Evolutionary conservation across 2,329 filamentous ascomycete species (phyloP), one percentile per base, ranked within the genome.

Genomic region (Colletotrichum tropicicola): DNA sequence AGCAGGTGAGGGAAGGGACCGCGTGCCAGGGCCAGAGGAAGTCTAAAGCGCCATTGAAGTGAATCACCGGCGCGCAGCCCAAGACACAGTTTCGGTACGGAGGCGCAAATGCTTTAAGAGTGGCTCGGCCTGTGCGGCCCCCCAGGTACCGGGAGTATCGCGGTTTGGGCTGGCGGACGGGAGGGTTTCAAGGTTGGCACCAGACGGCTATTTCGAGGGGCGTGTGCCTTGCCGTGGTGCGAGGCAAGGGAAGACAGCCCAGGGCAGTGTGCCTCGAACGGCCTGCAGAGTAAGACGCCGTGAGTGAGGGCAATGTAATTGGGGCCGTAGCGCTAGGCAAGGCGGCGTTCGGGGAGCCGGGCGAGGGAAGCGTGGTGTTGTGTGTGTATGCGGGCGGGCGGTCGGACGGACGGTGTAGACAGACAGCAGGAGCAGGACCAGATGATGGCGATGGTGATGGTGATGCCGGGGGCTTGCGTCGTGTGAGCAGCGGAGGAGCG

Each of bases 21-120:
- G 61, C 61, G 57, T 65, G 57, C 61, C 61, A 61, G 57, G 32
- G 23, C 57, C 45, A 47, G 56, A 21, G 49, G 43, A 66, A 58
- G 45, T 56, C 35, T 66, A 66, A 64, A 64, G 59, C 59, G 59
- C 63, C 63, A 66, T 66, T 52, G 63, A 58, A 30, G 51, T 62
- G 51, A 64, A 64, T 58, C 58, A 58, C 51, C 59, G 63, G 63
- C 45, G 52, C 52, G 53, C 49, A 61, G 57, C 41, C 56, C 49
- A 65, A 65, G 61, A 65, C 56, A 65, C 61, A 61, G 61, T 61
- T 65, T 65, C 49, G 49, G 49, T 61, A 65, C 28, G 27, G 48
- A 60, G 61, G 61, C 61, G 57, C 57, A 49, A 60, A 41, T 65
- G 61, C 61, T 51, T 60, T 55, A 55, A 55, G 32, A 61, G 61